phyloP scores from a whole-genome alignment of 2,329 filamentous ascomycete species.

The Achaetomium macrosporum region DNA sequence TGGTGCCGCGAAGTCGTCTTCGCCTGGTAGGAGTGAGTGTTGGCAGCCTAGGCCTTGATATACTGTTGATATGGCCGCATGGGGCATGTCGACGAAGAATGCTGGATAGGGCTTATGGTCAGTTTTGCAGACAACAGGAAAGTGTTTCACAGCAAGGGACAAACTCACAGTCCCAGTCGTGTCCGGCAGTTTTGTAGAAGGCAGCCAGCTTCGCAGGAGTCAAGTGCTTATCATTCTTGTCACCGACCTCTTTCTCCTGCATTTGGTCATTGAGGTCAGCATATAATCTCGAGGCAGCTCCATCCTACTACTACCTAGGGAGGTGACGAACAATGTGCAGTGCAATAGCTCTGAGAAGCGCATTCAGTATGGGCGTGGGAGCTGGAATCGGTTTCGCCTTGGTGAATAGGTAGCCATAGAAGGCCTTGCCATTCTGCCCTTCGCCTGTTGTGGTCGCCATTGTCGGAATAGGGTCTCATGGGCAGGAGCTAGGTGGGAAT shows the following conservation, averaged over 20 bases:
- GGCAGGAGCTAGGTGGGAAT: neutral
- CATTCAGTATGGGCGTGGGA: conserved; percentile 60
- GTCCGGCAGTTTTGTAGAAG: conserved; percentile 70
- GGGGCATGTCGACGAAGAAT: conserved; percentile 73
- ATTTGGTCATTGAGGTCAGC: conserved; percentile 6
- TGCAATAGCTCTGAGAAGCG: conserved; percentile 62
- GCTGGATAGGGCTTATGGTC: conserved; percentile 4
- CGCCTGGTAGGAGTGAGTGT: conserved; percentile 73
- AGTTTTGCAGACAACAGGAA: conserved; percentile 7
- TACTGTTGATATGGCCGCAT: conserved; percentile 77
- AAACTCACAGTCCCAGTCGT: conserved; percentile 62
- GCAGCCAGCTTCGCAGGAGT: conserved; percentile 66
- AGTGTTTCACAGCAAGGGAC: neutral
- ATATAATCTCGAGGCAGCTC: conserved; percentile 10
- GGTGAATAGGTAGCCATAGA: conserved; percentile 65
- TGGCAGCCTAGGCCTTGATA: conserved; percentile 89
- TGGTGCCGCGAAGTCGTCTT: conserved; percentile 67
- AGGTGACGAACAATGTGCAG: conserved; percentile 58
- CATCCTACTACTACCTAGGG: neutral
- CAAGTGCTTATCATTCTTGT: conserved; percentile 46
- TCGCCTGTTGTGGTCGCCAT: conserved; percentile 26
- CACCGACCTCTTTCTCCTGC: conserved; percentile 54
- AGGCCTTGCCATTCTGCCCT: conserved; percentile 29
- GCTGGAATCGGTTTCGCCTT: conserved; percentile 49
- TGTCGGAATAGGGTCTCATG: conserved; percentile 12